phyloP scores from a whole-genome alignment of 2,329 filamentous ascomycete genomes.

The Colletotrichum higginsianum region DNA sequence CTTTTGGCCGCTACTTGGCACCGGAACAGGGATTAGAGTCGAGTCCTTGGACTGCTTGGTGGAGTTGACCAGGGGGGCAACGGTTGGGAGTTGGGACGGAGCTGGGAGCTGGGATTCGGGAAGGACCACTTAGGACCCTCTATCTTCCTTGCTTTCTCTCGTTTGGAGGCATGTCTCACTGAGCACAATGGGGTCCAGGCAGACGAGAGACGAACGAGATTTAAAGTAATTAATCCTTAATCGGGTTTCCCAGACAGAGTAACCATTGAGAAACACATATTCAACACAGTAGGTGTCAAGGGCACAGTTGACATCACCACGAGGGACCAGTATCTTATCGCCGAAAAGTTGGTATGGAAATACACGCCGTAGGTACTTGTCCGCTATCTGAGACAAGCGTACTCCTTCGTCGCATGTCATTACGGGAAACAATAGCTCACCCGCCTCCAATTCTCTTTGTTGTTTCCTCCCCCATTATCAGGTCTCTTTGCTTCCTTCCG shows the following conservation, averaged over 20 bases:
- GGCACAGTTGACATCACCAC: not conserved
- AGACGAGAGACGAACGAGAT: constrained; percentile 22
- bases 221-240: not conserved
- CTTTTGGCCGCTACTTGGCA: constrained; percentile 1
- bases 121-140: not conserved
- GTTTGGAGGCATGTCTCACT: constrained; percentile 2
- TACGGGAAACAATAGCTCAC: not conserved
- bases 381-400: not conserved
- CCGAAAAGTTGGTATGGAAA: not conserved
- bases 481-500: not conserved
- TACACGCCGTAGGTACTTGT: too few relatives aligned
- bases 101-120: constrained; percentile 6
- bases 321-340: not conserved
- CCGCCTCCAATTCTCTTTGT: constrained; percentile 6
- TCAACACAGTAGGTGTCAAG: not conserved
- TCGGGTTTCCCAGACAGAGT: not conserved
- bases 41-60: not conserved
- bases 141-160: not conserved
- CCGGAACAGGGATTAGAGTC: constrained; percentile 8
- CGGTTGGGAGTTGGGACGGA: not conserved
- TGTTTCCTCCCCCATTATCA: not conserved
- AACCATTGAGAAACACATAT: constrained; percentile 12
- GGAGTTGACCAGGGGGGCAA: not conserved
- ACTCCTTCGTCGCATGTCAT: not conserved
- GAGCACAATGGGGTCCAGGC: constrained; percentile 26